Evolutionary conservation across 2,329 filamentous ascomycete genomes (phyloP).

Genomic region (Metarhizium robertsii): DNA sequence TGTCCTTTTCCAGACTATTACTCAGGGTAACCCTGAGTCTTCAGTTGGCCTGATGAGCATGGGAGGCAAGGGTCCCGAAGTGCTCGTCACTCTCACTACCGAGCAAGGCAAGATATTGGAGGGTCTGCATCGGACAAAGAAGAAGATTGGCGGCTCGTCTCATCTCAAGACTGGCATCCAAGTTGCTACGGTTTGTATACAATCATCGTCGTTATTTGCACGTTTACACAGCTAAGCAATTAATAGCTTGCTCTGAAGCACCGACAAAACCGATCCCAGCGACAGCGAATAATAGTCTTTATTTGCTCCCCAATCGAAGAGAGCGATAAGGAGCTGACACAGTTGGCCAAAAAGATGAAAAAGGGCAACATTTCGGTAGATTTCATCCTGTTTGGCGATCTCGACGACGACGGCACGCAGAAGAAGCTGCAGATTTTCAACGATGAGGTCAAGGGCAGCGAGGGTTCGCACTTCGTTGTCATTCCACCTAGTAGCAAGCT

Average conservation of each 20-base stretch:
- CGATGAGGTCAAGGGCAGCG: constrained; percentile 81
- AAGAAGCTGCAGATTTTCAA: constrained; percentile 94
- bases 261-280: constrained; percentile 93
- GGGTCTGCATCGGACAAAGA: constrained; percentile 77
- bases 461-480: constrained; percentile 84
- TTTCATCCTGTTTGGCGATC: constrained; percentile 88
- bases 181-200: constrained; percentile 63
- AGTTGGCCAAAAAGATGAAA: constrained; percentile 97
- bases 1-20: constrained; percentile 92
- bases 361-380: constrained; percentile 93
- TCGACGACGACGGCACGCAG: constrained; percentile 77
- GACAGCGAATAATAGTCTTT: constrained; percentile 94
- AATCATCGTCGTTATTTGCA: background rate
- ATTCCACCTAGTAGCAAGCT: constrained; percentile 87
- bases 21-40: constrained; percentile 89
- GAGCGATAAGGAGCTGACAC: constrained; percentile 78
- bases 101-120: constrained; percentile 95
- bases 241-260: constrained; percentile 87
- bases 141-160: constrained; percentile 81
- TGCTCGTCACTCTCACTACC: constrained; percentile 89
- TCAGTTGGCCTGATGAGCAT: constrained; percentile 98
- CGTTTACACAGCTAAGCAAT: background rate
- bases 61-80: constrained; percentile 95
- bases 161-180: constrained; percentile 92
- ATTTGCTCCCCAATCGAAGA: constrained; percentile 89